These are phyloP conservation scores for Neurospora pannonica DNA, from an alignment of 495 filamentous ascomycete genomes.

Conservation along the genomic window DNA sequence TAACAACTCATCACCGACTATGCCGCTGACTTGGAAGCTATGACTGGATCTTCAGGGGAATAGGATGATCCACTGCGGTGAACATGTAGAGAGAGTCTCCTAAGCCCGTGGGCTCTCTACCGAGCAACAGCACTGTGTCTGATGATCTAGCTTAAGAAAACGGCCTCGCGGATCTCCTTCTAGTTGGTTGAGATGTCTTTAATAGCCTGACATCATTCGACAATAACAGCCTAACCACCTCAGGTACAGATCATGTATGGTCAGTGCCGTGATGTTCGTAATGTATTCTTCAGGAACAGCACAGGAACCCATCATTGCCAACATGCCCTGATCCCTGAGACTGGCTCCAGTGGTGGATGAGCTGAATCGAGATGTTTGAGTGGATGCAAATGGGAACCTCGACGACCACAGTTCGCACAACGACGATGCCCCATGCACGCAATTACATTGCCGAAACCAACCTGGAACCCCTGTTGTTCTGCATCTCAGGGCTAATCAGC, in stretches of 20 bases:
- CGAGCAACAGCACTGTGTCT: background rate
- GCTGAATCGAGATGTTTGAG: background rate
- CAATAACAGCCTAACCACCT: background rate
- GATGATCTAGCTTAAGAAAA: background rate
- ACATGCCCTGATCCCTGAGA: background rate
- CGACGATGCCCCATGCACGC: background rate
- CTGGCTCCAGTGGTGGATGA: background rate
- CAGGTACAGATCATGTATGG: background rate
- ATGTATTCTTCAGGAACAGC: background rate
- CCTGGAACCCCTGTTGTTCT: background rate
- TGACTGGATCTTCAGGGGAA: background rate
- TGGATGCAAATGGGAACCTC: background rate
- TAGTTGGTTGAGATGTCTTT: background rate
- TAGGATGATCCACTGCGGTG: background rate
- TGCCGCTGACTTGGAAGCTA: background rate
- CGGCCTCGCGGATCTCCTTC: background rate
- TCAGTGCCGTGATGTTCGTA: background rate
- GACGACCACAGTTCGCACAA: background rate
- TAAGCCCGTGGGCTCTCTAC: background rate
- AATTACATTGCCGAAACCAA: background rate
- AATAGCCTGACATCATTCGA: background rate
- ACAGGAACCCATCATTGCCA: background rate
- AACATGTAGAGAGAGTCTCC: background rate
- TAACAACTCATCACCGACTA: background rate
- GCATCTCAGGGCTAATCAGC: background rate